A percentile compares a stretch with the other conserved stretches of the same genome.
Conservation (phyloP, 1,284 basidiomycete species). For the Tilletia indica region DNA sequence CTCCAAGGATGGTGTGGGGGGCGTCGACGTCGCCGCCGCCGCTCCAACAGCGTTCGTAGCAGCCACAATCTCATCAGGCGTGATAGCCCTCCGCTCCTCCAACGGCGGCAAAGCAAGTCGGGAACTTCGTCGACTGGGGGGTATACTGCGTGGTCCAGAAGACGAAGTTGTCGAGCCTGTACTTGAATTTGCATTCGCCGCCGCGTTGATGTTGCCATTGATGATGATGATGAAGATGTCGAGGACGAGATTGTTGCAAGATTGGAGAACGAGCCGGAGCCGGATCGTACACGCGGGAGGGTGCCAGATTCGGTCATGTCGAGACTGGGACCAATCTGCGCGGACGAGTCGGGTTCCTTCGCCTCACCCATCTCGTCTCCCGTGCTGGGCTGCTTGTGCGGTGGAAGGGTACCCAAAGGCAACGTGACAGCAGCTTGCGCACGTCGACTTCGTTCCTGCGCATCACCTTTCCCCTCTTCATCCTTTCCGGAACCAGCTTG, state of each 20-base stretch:
- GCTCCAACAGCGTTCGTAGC: not conserved
- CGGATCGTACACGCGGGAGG: not conserved
- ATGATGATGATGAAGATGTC: conserved; percentile 18
- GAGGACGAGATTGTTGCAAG: conserved; percentile 9
- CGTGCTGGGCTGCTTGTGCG: not conserved
- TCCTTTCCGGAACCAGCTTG: not conserved
- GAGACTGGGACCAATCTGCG: not conserved
- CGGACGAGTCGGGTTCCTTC: not conserved
- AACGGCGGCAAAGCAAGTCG: not conserved
- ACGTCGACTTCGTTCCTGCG: not conserved
- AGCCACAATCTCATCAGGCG: conserved; percentile 5
- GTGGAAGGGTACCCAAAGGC: not conserved
- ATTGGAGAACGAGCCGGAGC: conserved; percentile 17
- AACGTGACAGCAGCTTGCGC: not conserved
- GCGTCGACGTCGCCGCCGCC: no score
- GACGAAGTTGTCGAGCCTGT: no score
- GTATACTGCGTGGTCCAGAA: not conserved
- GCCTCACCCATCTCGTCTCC: no score
- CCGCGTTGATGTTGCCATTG: not conserved
- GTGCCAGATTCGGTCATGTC: not conserved
- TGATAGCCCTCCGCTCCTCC: conserved; percentile 6
- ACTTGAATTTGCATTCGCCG: not conserved
- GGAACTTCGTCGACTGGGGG: conserved; percentile 3
- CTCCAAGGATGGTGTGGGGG: no score
- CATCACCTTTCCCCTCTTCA: not conserved